These are phyloP conservation scores for Zygosaccharomyces rouxii DNA, from an alignment of 805 yeast genomes.

Conservation along the genomic window DNA sequence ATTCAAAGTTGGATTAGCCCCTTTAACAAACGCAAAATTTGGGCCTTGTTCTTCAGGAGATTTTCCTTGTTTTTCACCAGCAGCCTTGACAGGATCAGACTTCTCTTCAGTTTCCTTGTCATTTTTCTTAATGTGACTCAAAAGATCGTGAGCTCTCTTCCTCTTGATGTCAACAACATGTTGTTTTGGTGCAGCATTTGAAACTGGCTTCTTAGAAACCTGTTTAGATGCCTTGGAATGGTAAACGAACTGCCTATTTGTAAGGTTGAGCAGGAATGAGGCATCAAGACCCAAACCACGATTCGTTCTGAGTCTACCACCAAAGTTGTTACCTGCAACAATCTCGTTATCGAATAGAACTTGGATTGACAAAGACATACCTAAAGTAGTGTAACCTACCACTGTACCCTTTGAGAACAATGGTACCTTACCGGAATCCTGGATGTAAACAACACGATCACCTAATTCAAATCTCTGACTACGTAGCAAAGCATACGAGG, in stretches of 20 bases:
- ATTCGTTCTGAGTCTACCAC: slow-evolving; percentile 68
- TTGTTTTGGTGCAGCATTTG: slow-evolving; percentile 18
- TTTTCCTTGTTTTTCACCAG: not conserved
- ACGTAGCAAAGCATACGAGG: slow-evolving; percentile 65
- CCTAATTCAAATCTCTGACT: slow-evolving; percentile 79
- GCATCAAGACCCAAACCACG: slow-evolving; percentile 85
- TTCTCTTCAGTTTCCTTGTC: slow-evolving; percentile 9
- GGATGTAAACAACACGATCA: slow-evolving; percentile 82
- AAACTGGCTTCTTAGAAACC: slow-evolving; percentile 28
- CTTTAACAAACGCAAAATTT: not conserved
- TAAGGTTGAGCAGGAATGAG: slow-evolving; percentile 71
- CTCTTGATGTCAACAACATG: slow-evolving; percentile 30
- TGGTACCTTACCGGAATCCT: slow-evolving; percentile 86
- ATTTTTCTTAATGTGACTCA: slow-evolving; percentile 42
- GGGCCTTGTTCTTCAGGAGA: not conserved
- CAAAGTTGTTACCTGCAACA: slow-evolving; percentile 76
- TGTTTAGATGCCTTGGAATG: slow-evolving; percentile 61
- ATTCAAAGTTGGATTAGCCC: not conserved
- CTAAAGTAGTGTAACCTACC: slow-evolving; percentile 63
- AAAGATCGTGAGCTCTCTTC: slow-evolving; percentile 40
- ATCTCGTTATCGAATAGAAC: slow-evolving; percentile 81
- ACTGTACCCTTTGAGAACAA: slow-evolving; percentile 86
- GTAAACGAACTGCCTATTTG: slow-evolving; percentile 68
- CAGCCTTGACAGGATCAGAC: not conserved
- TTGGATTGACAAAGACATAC: slow-evolving; percentile 53